A percentile compares a stretch with the other conserved stretches of the same genome.
phyloP scores from a whole-genome alignment of 2,329 filamentous ascomycete genomes.

The Cercospora zeina region DNA sequence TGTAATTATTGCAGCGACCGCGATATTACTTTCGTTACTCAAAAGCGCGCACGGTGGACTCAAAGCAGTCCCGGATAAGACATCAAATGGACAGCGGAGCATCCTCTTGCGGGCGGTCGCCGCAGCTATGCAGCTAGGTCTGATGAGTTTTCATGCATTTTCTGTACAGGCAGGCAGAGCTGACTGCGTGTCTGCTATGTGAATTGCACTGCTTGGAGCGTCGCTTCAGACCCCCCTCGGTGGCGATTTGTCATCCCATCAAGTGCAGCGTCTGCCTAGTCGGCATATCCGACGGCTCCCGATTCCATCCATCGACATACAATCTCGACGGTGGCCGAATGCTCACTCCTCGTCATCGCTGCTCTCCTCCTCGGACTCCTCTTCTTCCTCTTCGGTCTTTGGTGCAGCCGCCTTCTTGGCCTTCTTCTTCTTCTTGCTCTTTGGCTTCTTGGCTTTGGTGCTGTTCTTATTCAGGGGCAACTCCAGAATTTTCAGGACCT shows the following conservation, averaged over 20 bases:
- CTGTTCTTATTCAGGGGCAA: constrained; percentile 69
- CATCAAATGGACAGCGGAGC: constrained; percentile 4
- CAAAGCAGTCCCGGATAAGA: constrained; percentile 3
- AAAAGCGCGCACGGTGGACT: background rate
- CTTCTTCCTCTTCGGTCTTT: constrained; percentile 35
- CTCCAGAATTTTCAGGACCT: constrained; percentile 91
- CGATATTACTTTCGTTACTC: background rate
- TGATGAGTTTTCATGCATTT: background rate
- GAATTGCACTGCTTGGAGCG: background rate
- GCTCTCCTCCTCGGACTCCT: constrained; percentile 35
- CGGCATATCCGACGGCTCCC: background rate
- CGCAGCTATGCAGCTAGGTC: background rate
- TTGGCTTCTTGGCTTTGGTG: constrained; percentile 76
- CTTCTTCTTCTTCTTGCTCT: constrained; percentile 83
- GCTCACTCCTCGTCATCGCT: constrained; percentile 32
- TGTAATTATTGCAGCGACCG: background rate
- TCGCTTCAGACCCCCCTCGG: background rate
- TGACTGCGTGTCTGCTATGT: constrained; percentile 11
- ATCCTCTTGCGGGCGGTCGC: background rate
- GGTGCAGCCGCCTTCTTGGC: constrained; percentile 56
- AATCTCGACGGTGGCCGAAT: background rate
- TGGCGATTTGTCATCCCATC: constrained; percentile 4
- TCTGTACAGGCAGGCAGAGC: constrained; percentile 6
- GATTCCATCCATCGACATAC: background rate
- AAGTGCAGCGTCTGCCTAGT: constrained; percentile 1